Base-by-base conservation (phyloP, 805 yeast genomes). In the Candida krabiensis region DNA sequence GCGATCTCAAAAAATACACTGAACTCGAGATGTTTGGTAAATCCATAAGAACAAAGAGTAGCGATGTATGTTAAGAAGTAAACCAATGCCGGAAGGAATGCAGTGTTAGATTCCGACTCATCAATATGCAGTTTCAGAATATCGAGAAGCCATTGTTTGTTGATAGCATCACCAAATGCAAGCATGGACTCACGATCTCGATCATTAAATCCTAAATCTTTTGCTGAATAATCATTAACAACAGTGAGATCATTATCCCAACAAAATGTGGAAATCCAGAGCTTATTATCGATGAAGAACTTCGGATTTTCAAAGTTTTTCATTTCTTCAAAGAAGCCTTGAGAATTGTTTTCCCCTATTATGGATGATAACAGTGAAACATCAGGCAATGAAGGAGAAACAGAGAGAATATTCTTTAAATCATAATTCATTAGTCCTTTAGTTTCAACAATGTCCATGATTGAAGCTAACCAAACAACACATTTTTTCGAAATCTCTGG, bases 101-200 rank as follows among this genome's bases (percentile, higher is more conserved):
- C 75, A 15, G 85, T 78, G 24, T 73, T 77, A 0, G 78, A 67
- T 47, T 88, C 91, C 56, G 86, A 78, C 53, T 87, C 83, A 45
- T 82, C 73, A 22, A 79, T 65, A 62, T 83, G 69, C 35, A 73
- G 62, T 11, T 67, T 67, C 11, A 79, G 63, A 7, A 83, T 66
- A 11, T 60, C 61, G 3, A 53, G 46, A n/a, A 87, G 53, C 88
- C 91, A 84, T 0, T 73, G 73, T 42, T 70, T 73, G 4, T 71
- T 70, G 4, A 87, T 56, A 4, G 57, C 27, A 0, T 56, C 32
- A 4, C 83, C 79, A 38, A 84, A 64, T 0, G 51, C 47, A 2
- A 44, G 44, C 19, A 86, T 47, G 0, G 74, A 61, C 2, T 46
- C 43, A 0, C 38, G 35, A 43, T 87, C 91, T 3, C 59, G 37